Percentiles rank a stretch among this genome's conserved stretches.
Evolutionary conservation across 1,139 yeast genomes (phyloP).

Genomic region (Pichia norvegensis): DNA sequence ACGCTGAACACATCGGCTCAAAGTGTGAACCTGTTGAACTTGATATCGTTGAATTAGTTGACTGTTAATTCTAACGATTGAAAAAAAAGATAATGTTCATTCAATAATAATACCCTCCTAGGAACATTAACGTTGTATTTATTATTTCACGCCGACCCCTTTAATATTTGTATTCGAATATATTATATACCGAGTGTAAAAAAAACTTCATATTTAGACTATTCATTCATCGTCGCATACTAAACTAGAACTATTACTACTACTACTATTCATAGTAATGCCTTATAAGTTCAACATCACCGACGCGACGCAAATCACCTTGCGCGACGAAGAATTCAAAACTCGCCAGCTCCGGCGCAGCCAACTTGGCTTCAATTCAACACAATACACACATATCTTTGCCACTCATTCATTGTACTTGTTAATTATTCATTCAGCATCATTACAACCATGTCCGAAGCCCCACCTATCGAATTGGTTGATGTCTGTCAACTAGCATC

Average conservation of each 20-base stretch:
- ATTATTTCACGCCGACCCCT: neutral
- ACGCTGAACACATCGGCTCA: slow-evolving; percentile 57
- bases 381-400: neutral
- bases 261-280: too few relatives aligned
- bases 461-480: slow-evolving; percentile 84
- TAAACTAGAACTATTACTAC: too few relatives aligned
- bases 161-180: neutral
- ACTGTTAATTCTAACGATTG: too few relatives aligned
- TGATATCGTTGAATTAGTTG: slow-evolving; percentile 53
- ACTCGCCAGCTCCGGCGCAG: neutral
- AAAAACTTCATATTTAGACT: too few relatives aligned
- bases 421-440: neutral
- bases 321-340: neutral
- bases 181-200: too few relatives aligned
- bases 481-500: slow-evolving; percentile 84
- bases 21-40: slow-evolving; percentile 64
- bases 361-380: too few relatives aligned
- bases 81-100: too few relatives aligned
- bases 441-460: slow-evolving; percentile 22
- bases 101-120: neutral
- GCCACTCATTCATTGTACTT: neutral
- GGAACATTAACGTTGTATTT: neutral
- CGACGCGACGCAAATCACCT: too few relatives aligned
- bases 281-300: too few relatives aligned
- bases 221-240: too few relatives aligned